Percentiles rank a stretch among this genome's conserved stretches.
Evolutionary conservation across 768 basidiomycete genomes (phyloP).

Genomic region (Dendrothele bispora): DNA sequence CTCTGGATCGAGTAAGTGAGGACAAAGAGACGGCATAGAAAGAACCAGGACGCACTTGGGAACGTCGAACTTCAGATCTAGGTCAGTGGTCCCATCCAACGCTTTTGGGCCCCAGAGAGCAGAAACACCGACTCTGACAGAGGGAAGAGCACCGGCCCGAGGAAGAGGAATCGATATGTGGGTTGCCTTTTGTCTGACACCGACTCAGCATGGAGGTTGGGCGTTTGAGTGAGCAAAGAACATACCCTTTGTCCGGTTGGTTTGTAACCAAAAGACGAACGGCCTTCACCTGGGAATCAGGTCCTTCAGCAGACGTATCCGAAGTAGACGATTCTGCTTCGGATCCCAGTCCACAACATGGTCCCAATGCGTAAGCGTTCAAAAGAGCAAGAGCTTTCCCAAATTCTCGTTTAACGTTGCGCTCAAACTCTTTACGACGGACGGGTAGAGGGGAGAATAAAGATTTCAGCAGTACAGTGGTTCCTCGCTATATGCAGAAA

Average conservation of each 20-base stretch:
- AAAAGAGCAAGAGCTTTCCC: conserved; percentile 80
- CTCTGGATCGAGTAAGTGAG: background rate
- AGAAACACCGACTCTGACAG: conserved; percentile 61
- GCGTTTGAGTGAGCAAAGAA: conserved; percentile 7
- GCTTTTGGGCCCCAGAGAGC: conserved; percentile 86
- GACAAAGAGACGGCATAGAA: background rate
- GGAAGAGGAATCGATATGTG: conserved; percentile 8
- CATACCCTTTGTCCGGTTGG: conserved; percentile 68
- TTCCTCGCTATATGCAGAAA: conserved; percentile 67
- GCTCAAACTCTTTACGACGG: conserved; percentile 85
- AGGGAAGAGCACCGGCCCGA: conserved; percentile 16
- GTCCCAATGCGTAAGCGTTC: conserved; percentile 87
- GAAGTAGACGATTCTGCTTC: too few species aligned
- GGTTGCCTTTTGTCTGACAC: background rate
- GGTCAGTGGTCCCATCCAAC: conserved; percentile 70
- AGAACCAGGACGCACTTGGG: background rate
- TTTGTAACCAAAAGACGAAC: conserved; percentile 78
- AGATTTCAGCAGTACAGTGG: conserved; percentile 70
- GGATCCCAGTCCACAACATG: conserved; percentile 52
- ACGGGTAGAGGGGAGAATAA: conserved; percentile 87
- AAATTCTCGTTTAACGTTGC: conserved; percentile 88
- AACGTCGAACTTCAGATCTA: conserved; percentile 70
- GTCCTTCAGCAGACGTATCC: conserved; percentile 67
- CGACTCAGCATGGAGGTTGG: background rate
- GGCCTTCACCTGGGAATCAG: conserved; percentile 49